Percentiles rank a stretch among this genome's conserved stretches.
Evolutionary conservation across 2,329 filamentous ascomycete species (phyloP).

Genomic region (Davidsoniella neocaledoniae): DNA sequence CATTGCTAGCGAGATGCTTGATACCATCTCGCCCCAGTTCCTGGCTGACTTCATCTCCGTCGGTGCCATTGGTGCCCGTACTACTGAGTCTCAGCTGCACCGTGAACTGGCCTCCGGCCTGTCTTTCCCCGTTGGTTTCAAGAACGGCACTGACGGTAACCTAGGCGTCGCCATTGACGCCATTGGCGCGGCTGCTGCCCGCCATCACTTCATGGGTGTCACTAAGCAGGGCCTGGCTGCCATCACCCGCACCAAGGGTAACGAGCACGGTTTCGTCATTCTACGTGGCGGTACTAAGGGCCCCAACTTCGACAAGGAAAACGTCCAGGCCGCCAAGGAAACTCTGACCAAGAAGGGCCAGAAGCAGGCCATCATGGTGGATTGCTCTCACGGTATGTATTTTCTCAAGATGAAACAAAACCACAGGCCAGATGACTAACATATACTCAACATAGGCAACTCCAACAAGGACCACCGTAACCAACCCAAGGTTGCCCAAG

Average conservation of each 20-base stretch:
- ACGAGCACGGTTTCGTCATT: constrained; percentile 96
- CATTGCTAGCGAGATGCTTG: constrained; percentile 94
- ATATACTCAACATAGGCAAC: constrained; percentile 36
- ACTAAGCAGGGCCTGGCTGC: constrained; percentile 94
- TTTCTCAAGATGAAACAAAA: not conserved
- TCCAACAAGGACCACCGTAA: constrained; percentile 96
- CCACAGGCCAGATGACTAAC: not conserved
- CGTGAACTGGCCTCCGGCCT: constrained; percentile 88
- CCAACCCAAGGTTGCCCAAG: constrained; percentile 80
- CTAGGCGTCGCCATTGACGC: constrained; percentile 87
- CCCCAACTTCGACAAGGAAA: constrained; percentile 83
- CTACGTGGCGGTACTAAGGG: constrained; percentile 80
- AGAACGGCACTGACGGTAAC: constrained; percentile 94
- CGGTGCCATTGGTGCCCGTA: constrained; percentile 87
- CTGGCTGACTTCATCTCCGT: constrained; percentile 90
- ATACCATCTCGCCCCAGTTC: constrained; percentile 97
- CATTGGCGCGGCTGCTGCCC: constrained; percentile 70
- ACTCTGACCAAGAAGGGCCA: constrained; percentile 67
- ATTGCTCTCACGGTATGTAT: constrained; percentile 78
- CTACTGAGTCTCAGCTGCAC: constrained; percentile 92
- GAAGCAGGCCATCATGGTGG: constrained; percentile 85
- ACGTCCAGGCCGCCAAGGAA: constrained; percentile 63
- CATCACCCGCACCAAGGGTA: constrained; percentile 83
- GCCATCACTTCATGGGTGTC: constrained; percentile 95
- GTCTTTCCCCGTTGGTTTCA: constrained; percentile 97